Percentiles rank a stretch among this genome's conserved stretches.
Conservation (phyloP, 805 yeast genomes). For the Nakazawaea ambrosiae region DNA sequence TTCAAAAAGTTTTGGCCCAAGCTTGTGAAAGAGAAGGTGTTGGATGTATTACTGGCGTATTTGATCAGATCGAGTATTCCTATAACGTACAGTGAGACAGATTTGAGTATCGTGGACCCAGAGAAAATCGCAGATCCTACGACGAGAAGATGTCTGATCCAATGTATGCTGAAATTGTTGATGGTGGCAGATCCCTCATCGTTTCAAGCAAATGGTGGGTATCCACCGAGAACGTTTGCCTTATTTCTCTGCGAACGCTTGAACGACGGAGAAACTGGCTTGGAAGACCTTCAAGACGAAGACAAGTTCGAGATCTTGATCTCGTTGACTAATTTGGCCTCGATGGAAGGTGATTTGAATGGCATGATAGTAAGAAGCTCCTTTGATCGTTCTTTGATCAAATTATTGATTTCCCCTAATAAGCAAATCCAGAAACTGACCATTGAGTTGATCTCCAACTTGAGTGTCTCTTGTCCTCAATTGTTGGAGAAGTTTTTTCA, state of each 20-base stretch:
- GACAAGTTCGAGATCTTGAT: slow-evolving; percentile 40
- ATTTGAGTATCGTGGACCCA: not conserved
- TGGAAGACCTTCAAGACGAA: slow-evolving; percentile 24
- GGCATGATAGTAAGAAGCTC: slow-evolving; percentile 26
- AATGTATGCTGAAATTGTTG: slow-evolving; percentile 37
- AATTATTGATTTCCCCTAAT: slow-evolving; percentile 27
- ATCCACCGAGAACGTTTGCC: slow-evolving; percentile 31
- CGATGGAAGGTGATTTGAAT: slow-evolving; percentile 28
- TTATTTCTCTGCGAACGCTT: slow-evolving; percentile 39
- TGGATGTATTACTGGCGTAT: slow-evolving; percentile 21
- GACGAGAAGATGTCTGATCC: slow-evolving; percentile 27
- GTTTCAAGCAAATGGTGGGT: slow-evolving; percentile 20
- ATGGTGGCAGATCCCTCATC: slow-evolving; percentile 35
- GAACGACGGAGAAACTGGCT: too few relatives aligned
- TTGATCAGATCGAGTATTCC: not conserved
- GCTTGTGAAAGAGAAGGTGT: slow-evolving; percentile 40
- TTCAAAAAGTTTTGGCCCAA: slow-evolving; percentile 23
- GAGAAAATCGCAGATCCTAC: slow-evolving; percentile 14
- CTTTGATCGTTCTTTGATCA: slow-evolving; percentile 30
- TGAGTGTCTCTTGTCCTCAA: slow-evolving; percentile 28
- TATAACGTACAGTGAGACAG: slow-evolving; percentile 14
- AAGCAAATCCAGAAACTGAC: slow-evolving; percentile 35
- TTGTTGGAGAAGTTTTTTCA: slow-evolving; percentile 55
- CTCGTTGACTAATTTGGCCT: slow-evolving; percentile 44
- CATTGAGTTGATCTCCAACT: slow-evolving; percentile 43